These are phyloP conservation scores for Fusarium nelsonii DNA, from an alignment of 2,329 filamentous ascomycete genomes.

Conservation along the genomic window DNA sequence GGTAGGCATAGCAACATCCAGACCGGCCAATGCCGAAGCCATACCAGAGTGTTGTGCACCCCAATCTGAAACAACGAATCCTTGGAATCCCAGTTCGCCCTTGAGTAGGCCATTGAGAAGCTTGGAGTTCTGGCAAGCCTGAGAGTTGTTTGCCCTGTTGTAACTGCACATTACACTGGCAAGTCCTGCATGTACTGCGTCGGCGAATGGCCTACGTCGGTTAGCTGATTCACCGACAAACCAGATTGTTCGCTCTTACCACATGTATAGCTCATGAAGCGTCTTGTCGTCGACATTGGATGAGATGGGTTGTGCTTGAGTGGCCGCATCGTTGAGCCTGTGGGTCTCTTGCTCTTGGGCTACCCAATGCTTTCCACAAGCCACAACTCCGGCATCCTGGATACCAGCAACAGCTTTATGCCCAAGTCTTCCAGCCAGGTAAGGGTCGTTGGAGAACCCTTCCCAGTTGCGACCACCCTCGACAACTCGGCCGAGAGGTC, in stretches of 20 bases:
- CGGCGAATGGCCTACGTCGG: constrained; percentile 69
- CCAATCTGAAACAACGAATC: constrained; percentile 70
- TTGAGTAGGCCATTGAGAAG: constrained; percentile 64
- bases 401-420: constrained; percentile 16
- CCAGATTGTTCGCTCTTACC: constrained; percentile 54
- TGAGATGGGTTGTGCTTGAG: not conserved
- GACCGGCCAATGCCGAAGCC: constrained; percentile 12
- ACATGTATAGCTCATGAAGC: constrained; percentile 76
- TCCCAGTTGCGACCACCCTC: constrained; percentile 20
- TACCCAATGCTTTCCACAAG: constrained; percentile 17
- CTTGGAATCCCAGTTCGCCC: constrained; percentile 78
- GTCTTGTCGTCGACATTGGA: constrained; percentile 31
- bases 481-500: constrained; percentile 6
- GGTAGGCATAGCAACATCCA: constrained; percentile 50
- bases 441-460: constrained; percentile 20
- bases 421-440: constrained; percentile 2
- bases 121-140: constrained; percentile 25
- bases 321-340: not conserved
- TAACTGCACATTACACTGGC: constrained; percentile 86
- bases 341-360: constrained; percentile 24
- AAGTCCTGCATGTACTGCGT: constrained; percentile 80
- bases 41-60: constrained; percentile 16
- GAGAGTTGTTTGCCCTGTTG: constrained; percentile 74
- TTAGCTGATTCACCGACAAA: rapidly evolving
- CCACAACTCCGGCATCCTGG: constrained; percentile 19